Conservation (phyloP, 2,329 filamentous ascomycete genomes). For the Akanthomyces uredinophilus region DNA sequence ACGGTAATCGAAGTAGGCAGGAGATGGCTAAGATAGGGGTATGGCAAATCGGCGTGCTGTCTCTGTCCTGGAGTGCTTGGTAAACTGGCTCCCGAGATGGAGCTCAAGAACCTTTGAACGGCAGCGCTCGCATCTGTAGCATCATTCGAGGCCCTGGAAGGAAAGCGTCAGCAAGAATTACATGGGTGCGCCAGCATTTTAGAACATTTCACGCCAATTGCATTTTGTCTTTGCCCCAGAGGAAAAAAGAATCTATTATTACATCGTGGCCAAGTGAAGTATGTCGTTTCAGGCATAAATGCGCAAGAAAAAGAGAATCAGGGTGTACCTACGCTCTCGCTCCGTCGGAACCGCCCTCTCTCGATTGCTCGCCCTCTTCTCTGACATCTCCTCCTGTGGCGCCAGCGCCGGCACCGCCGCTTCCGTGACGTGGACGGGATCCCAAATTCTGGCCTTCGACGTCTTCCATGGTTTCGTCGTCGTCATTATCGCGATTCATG, state of each 20-base stretch:
- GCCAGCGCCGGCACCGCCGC: conserved; percentile 77
- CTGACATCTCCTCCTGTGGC: conserved; percentile 89
- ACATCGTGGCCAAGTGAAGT: conserved; percentile 8
- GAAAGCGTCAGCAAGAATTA: conserved; percentile 37
- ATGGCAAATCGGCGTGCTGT: conserved; percentile 51
- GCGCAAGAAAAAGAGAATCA: conserved; percentile 22
- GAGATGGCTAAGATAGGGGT: conserved; percentile 81
- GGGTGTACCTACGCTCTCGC: conserved; percentile 93
- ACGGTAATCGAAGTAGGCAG: conserved; percentile 74
- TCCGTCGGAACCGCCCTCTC: conserved; percentile 93
- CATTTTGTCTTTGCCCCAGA: conserved; percentile 7
- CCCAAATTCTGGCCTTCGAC: conserved; percentile 57
- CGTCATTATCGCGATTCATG: conserved; percentile 57
- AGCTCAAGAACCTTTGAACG: conserved; percentile 85
- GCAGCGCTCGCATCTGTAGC: conserved; percentile 66
- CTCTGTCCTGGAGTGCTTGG: conserved; percentile 31
- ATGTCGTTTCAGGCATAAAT: conserved; percentile 7
- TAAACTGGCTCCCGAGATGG: conserved; percentile 58
- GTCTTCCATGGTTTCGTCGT: conserved; percentile 54
- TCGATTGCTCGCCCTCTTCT: conserved; percentile 79
- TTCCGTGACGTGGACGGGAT: conserved; percentile 52
- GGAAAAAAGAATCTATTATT: conserved; percentile 14
- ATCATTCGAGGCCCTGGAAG: conserved; percentile 52
- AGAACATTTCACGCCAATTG: conserved; percentile 11
- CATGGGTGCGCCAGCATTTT: neutral